Evolutionary conservation across 2,329 filamentous ascomycete species (phyloP), one percentile per base, ranked within the genome.

Genomic region (Fusarium tuaranense): DNA sequence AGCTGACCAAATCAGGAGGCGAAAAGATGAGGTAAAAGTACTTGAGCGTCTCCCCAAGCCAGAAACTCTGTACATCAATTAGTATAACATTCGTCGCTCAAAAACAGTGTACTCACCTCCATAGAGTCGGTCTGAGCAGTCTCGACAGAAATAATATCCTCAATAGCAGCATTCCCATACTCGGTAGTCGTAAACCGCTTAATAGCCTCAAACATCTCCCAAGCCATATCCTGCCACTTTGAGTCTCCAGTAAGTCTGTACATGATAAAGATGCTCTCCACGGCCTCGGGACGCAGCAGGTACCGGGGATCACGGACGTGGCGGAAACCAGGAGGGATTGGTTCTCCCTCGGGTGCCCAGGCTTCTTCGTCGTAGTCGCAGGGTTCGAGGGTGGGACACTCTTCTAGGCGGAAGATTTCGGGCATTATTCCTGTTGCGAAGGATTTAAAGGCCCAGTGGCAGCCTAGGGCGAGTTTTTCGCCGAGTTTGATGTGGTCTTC

Each of bases 21-120:
- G 89, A 90, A 75, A 94, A 95, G 32, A 94, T 88, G 60, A 94
- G 80, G 74, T 92, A 95, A 67, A 94, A 94, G 73, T 94, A 94
- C 82, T 94, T 94, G 69, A 94, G 82, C 18, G 92, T 95, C 84
- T 94, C 92, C 0, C 90, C 90, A 77, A 92, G 84, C 91, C 92
- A 95, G 77, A 93, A 94, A 70, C 89, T 92, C 84, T 94, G 88
- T 8, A 41, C 8, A 7, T 2, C 2, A 8, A 71, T 70, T 30
- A 68, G 7, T 41, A 41, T 57, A 12, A 27, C 5, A 53, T 9
- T 6, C 16, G 2, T 3, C 7, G 25, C 0, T 20, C 10, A 7
- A 6, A 3, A 74, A n/a, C 8, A 70, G n/a, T 64, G 57, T 57
- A 82, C 83, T 79, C 86, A 63, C 66, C 83, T 94, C 90, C 90